A percentile compares a stretch with the other conserved stretches of the same genome.
These are phyloP conservation scores for Priceomyces haplophilus DNA, from an alignment of 805 yeast species.

Conservation along the genomic window DNA sequence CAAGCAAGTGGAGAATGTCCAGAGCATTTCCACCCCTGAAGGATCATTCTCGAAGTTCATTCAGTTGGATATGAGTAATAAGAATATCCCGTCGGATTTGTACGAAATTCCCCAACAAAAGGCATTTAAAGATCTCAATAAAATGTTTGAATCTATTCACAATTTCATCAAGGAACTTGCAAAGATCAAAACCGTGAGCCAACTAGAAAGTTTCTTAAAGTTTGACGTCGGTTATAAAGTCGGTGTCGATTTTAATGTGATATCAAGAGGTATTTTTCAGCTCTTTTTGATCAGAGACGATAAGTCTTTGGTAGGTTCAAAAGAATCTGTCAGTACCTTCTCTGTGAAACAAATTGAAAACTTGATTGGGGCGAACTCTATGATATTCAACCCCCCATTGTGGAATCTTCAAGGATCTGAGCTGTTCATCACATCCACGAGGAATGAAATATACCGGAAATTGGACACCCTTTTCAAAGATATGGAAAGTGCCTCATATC, in stretches of 20 bases:
- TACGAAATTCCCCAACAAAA: conserved; percentile 18
- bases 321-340: conserved; percentile 16
- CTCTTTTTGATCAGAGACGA: conserved; percentile 62
- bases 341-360: conserved; percentile 40
- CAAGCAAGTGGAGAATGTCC: conserved; percentile 4
- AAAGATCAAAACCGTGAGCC: conserved; percentile 17
- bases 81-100: conserved; percentile 36
- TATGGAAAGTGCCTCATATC: conserved; percentile 42
- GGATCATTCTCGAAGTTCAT: conserved; percentile 34
- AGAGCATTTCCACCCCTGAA: conserved; percentile 11
- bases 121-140: conserved; percentile 18
- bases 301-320: conserved; percentile 50
- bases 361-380: conserved; percentile 37
- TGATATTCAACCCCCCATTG: conserved; percentile 22
- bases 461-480: conserved; percentile 40
- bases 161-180: conserved; percentile 17
- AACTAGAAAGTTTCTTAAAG: conserved; percentile 25
- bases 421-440: conserved; percentile 6
- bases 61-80: conserved; percentile 35
- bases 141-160: conserved; percentile 19
- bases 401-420: conserved; percentile 18
- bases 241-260: conserved; percentile 30
- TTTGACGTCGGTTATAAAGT: conserved; percentile 26
- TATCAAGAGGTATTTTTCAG: conserved; percentile 65
- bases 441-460: conserved; percentile 7